Evolutionary conservation across 179 eudicot genomes (phyloP).

Genomic region (Spinacia oleracea): DNA sequence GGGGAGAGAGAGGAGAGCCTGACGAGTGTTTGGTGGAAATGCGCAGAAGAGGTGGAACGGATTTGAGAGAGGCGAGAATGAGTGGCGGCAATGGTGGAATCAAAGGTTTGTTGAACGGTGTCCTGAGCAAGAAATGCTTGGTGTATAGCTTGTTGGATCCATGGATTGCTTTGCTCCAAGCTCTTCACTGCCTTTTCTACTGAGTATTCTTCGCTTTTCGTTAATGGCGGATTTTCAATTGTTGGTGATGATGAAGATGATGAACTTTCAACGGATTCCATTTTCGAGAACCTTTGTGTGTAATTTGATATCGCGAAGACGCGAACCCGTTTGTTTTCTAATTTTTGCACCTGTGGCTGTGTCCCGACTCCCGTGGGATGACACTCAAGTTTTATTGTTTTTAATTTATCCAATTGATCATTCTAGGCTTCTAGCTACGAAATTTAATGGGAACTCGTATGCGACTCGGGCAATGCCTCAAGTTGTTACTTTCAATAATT

Average conservation of each 20-base stretch:
- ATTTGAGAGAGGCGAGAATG: constrained; percentile 63
- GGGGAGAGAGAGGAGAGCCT: not conserved
- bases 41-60: constrained; percentile 67
- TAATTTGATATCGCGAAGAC: too few relatives aligned
- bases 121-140: constrained; percentile 50
- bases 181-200: constrained; percentile 29
- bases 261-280: constrained; percentile 38
- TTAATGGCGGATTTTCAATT: constrained; percentile 26
- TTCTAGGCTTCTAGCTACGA: too few relatives aligned
- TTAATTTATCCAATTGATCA: too few relatives aligned
- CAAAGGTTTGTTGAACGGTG: constrained; percentile 40
- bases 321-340: not conserved
- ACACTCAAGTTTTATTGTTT: too few relatives aligned
- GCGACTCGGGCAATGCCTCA: too few relatives aligned
- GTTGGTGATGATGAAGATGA: constrained; percentile 26
- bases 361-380: too few relatives aligned
- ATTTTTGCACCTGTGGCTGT: not conserved
- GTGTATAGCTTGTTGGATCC: constrained; percentile 59
- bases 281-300: not conserved
- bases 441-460: too few relatives aligned
- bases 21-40: constrained; percentile 62
- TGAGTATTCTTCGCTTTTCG: constrained; percentile 19
- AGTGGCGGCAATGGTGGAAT: constrained; percentile 46
- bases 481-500: too few relatives aligned
- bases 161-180: constrained; percentile 41